Base-by-base conservation (phyloP, 2,329 filamentous ascomycete genomes). In the Pseudonectria buxi region DNA sequence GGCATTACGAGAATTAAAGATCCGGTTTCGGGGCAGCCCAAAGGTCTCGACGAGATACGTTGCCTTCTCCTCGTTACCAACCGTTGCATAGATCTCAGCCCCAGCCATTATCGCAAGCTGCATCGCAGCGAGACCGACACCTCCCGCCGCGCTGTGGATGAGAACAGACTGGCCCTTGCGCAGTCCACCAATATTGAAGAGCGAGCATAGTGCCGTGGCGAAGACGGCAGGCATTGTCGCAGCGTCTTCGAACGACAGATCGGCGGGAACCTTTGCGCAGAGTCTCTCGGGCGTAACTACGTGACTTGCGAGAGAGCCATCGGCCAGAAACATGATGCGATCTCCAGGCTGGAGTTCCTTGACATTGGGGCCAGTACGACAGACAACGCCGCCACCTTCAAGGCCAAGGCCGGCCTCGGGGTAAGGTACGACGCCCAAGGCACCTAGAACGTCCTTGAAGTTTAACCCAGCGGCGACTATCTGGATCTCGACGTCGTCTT, bases 391-490 rank as follows among this genome's bases (percentile, higher is more conserved):
- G 4, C 54, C 36, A 1, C 39, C 50, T 26, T 65, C 63, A 4
- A 56, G 39, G 3, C 54, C 55, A 14, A 56, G 44, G 1, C 43
- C 44, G 14, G 40, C 30, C 3, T 44, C 35, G 24, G 39, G 40
- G 3, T 44, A 43, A 7, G 46, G 39, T 2, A 59, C 39, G 15
- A 55, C 49, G 10, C 59, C 56, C 24, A 57, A 46, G 4, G 63
- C 59, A 10, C 56, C 49, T 11, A 68, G 47, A 12, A 68, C 51
- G 39, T 71, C 67, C 30, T 53, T 45, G 13, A 49, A 51, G 31
- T 49, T 51, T 9, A 51, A 24, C 3, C 46, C 45, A 2, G 33
- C 46, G 2, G 32, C 32, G 14, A 33, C 33, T 2, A 46, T 27
- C 14, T 62, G 43, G 5, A 68, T 53, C 37, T 67, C 61, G 10